Conservation (phyloP, 1,284 basidiomycete species). For the Ceratobasidium sp. region DNA sequence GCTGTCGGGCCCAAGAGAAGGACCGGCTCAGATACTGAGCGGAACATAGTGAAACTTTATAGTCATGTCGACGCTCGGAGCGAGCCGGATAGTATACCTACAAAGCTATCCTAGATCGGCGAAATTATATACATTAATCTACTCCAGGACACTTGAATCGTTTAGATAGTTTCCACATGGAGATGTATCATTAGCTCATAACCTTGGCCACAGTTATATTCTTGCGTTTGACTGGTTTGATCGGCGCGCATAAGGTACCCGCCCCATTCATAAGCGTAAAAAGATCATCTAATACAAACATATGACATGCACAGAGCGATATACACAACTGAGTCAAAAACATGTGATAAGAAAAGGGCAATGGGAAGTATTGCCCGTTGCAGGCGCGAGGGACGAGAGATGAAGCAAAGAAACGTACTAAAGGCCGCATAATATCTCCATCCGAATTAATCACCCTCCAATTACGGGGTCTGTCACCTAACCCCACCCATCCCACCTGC, state of each 20-base stretch:
- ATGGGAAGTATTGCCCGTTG: background rate
- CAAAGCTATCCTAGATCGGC: background rate
- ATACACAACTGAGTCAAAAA: background rate
- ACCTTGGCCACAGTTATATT: background rate
- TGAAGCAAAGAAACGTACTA: background rate
- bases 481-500: slow-evolving; percentile 83
- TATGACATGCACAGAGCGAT: background rate
- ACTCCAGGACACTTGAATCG: background rate
- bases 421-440: no score
- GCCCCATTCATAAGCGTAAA: no score
- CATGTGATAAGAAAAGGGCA: background rate
- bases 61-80: background rate
- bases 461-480: slow-evolving; percentile 3
- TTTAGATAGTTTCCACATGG: background rate
- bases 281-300: background rate
- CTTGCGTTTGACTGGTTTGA: no score
- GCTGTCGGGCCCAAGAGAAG: no score
- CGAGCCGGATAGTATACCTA: background rate
- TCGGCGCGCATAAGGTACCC: no score
- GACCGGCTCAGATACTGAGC: no score
- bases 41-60: no score
- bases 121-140: background rate
- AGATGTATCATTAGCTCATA: background rate
- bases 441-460: background rate
- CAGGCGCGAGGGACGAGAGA: background rate